Evolutionary conservation across 1,284 basidiomycete genomes (phyloP).

Genomic region (Trametes versicolor): DNA sequence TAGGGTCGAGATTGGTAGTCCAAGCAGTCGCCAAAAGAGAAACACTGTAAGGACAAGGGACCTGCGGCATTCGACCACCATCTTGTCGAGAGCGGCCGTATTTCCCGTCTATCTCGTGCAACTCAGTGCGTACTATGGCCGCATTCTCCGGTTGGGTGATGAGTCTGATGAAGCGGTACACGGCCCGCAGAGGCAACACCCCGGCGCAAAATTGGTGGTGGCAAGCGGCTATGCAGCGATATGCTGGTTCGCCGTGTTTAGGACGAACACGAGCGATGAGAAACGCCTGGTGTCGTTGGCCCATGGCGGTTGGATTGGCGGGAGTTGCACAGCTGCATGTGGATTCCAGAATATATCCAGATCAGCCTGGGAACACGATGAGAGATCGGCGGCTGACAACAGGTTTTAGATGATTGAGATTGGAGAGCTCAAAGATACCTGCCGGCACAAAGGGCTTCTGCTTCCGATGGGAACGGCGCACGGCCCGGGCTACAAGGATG

Average conservation of each 20-base stretch:
- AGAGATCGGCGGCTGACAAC: too few relatives aligned
- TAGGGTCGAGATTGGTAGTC: background rate
- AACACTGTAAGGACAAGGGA: background rate
- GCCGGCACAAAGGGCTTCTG: too few relatives aligned
- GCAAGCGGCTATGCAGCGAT: conserved; percentile 5
- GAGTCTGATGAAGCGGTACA: background rate
- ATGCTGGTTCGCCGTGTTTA: background rate
- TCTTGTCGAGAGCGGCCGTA: background rate
- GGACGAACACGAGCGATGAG: conserved; percentile 4
- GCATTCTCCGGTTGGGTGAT: background rate
- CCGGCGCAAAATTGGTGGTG: conserved; percentile 4
- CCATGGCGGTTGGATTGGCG: background rate
- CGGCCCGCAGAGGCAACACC: background rate
- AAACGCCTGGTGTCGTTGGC: conserved; percentile 5
- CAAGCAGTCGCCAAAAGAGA: background rate
- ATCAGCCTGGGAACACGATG: too few relatives aligned
- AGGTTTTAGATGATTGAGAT: too few relatives aligned
- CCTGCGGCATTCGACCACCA: background rate
- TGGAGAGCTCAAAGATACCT: too few relatives aligned
- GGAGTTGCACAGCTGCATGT: too few relatives aligned
- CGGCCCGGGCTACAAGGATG: too few relatives aligned
- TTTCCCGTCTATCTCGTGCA: background rate
- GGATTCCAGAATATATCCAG: too few relatives aligned
- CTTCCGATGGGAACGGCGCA: too few relatives aligned
- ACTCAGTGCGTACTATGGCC: background rate